Evolutionary conservation across 371 early-diverging fungal species (phyloP), one percentile per base, ranked within the genome.

Genomic region (Dichotomocladium elegans): DNA sequence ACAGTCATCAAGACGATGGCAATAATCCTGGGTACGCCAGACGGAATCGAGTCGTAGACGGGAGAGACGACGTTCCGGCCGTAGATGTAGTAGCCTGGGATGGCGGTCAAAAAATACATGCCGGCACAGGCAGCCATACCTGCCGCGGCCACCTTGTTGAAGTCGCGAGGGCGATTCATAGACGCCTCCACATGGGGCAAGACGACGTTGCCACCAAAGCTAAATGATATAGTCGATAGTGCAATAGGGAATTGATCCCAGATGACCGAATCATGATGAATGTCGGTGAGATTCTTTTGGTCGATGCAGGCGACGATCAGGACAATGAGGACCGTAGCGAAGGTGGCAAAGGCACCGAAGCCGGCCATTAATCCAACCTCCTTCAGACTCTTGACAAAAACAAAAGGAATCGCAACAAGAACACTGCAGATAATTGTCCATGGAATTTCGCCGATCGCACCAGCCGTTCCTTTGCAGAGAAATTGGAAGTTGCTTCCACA

Each of bases 161-260:
- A 95, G 14, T 81, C 58, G 51, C 76, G 68, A 47, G 91, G 94
- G 15, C 80, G 60, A 55, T 77, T 74, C 93, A 95, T 91, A 19
- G 90, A 86, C 25, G 82, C 81, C 64, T 92, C 91, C 24, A 94
- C 85, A 57, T 91, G 88, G 14, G 92, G 89, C 44, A 86, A 91
- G 44, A 90, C 81, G 19, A 87, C 81, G 57, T 90, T 91, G 35
- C 91, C 92, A 52, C 92, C 90, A 53, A 85, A 91, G 57, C 83
- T 80, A 63, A 89, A 89, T 43, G 85, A 87, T 29, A 91, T 85
- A 9, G 86, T 83, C 28, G 78, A 74, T 3, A 85, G 57, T 0
- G 86, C 78, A 10, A 78, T 60, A 5, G 86, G 82, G 42, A 85
- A 70, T 49, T 82, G 75, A n/a, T 70, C 56, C 65, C 74, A 74